Evolutionary conservation across 2,329 filamentous ascomycete genomes (phyloP).

Genomic region (Cladophialophora yegresii): DNA sequence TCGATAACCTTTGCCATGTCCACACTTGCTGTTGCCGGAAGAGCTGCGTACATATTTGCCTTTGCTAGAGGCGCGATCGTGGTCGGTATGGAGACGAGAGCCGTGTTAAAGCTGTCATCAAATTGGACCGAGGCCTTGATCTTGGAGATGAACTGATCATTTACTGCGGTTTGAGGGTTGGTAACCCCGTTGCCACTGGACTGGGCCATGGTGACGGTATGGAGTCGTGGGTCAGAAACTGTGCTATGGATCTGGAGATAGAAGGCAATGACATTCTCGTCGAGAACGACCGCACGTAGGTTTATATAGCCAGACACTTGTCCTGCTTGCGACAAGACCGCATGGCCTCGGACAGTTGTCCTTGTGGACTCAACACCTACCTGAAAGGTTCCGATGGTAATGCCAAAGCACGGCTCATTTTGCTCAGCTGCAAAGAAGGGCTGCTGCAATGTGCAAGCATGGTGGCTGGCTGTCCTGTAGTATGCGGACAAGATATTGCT

Average conservation of each 20-base stretch:
- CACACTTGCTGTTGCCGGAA: neutral
- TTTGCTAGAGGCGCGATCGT: neutral
- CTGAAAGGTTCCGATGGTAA: neutral
- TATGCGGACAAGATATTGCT: neutral
- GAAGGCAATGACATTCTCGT: neutral
- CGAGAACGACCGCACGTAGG: neutral
- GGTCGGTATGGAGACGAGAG: neutral
- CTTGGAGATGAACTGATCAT: neutral
- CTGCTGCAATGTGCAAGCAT: neutral
- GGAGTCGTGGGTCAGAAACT: neutral
- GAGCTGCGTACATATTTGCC: neutral
- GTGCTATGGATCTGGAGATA: neutral
- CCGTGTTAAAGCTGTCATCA: conserved; percentile 1
- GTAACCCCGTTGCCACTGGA: neutral
- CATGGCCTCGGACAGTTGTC: neutral
- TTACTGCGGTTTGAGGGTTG: neutral
- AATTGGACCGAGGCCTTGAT: neutral
- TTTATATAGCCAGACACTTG: neutral
- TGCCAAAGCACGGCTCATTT: neutral
- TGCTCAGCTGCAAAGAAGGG: neutral
- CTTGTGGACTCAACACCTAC: neutral
- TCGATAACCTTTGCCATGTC: neutral
- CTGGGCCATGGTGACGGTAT: neutral
- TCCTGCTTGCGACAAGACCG: neutral
- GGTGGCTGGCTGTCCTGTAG: neutral